Base-by-base conservation (phyloP, 2,329 filamentous ascomycete genomes). In the Pestalotiopsis sp. region DNA sequence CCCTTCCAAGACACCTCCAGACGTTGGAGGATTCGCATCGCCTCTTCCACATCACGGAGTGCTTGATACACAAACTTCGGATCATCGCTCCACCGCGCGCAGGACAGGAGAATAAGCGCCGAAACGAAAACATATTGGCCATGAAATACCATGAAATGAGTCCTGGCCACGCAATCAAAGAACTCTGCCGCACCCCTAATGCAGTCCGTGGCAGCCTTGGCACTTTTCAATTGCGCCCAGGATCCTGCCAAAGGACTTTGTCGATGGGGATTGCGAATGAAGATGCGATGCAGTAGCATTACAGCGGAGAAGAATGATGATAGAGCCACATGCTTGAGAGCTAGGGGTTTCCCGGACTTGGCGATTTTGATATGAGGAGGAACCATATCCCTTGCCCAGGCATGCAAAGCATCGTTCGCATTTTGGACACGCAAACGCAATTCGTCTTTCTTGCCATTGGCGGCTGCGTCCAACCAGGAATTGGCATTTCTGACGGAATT, bases 301-400 rank as follows among this genome's bases (percentile, higher is more conserved):
- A 63, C 60, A 13, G 60, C 60, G 11, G 60, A 63, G 60, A 63
- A 63, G 60, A 63, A 63, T 2, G 60, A 63, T 11, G 60, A 63
- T 4, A 63, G 31, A 17, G 60, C 60, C 36, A 63, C 36, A 36
- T 63, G 60, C n/a, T 63, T 63, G 23, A 31, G 27, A 38, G 60
- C 60, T 14, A 63, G 60, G 4, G 36, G 17, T 6, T 20, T 63
- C 4, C 60, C 60, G 6, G 60, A 63, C 31, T 45, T 38, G 23
- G 60, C 60, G 12, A 31, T 63, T 31, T 63, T 63, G 60, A 63
- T 63, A 17, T 63, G 60, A 12, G 60, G 13, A 12, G 60, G 36
- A 23, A 63, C 60, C 60, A 63, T 63, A 31, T 63, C 60, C 36
- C 11, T 63, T 12, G 60, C 60, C 60, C 60, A 63, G 14, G 27